Evolutionary conservation across 345 rosid genomes (phyloP), one percentile per base, ranked within the genome.

Genomic region (Linum trigynum): DNA sequence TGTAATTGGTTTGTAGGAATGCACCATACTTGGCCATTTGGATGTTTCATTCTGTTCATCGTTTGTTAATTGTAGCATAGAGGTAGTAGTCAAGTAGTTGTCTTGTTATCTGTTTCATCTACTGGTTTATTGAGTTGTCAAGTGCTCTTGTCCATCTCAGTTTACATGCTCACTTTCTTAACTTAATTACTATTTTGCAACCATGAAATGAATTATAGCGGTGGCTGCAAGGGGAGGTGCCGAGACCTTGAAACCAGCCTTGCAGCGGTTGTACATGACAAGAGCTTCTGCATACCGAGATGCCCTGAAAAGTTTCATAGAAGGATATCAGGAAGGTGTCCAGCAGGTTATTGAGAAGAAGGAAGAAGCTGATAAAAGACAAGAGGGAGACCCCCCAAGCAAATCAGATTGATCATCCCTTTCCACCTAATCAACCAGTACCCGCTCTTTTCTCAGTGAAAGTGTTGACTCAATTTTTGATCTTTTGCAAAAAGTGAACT

Each of bases 221-320:
- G 85, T 91, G 67, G 97, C 96, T 78, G 95, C 95, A 41, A 84
- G 83, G 77, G 96, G 99, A 66, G 97, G 96, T 37, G 86, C 87
- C 88, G 95, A 87, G 84, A 87, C 96, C 32, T 66, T 91, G 65
- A 79, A 85, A 77, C 96, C 96, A 66, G 91, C 96, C 61, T 85
- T 85, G 81, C 99, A 91, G 71, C 83, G 88, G 61, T 64, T 94
- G 43, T 90, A 86, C 88, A 85, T 88, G 96, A 90, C 88, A 15
- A 82, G 90, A 72, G 96, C 88, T 63, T 88, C 96, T 66, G 82
- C 91, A 3, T 94, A 83, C 61, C 83, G 80, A 82, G 96, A 94
- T 76, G 95, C 91, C 73, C 86, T 90, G 48, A 59, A 79, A 65
- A 82, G 85, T 77, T 85, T 88, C 67, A 69, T 88, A 35, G 77